Evolutionary conservation across 2,329 filamentous ascomycete genomes (phyloP), one percentile per base, ranked within the genome.

Genomic region (Lecanosticta acicola): DNA sequence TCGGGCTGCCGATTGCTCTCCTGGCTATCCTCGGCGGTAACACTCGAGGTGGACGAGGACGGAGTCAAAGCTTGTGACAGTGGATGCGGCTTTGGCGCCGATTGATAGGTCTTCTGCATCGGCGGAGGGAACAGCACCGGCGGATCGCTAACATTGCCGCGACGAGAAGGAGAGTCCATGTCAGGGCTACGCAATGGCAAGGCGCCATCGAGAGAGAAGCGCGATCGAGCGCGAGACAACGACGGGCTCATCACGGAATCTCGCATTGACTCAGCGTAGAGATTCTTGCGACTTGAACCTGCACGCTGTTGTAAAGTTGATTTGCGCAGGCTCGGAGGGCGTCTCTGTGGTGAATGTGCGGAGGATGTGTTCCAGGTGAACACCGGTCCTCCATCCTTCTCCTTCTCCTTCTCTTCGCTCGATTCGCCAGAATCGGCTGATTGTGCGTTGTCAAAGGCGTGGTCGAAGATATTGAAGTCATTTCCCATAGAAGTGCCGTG

Each of bases 301-400:
- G 85, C 79, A 33, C 91, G 83, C 66, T 95, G 90, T 62, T 94
- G 88, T 18, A 95, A 68, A 0, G 91, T 95, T 2, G 89, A 94
- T 64, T 84, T 90, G 48, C 91, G 79, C 39, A 96, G 71, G 14
- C 59, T 61, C 44, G 64, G 58, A 16, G 63, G 60, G 26, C 64
- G 57, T 41, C 61, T 50, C 33, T 61, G 62, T 34, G 64, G 63
- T 38, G 64, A 66, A 39, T 50, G 48, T 32, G 58, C 51, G 29
- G 56, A 42, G 18, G 60, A 52, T 33, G 62, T 54, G 8, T 66
- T 65, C 20, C 68, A 66, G 16, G 64, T 65, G 51, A 68, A 70
- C 3, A 59, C 59, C 40, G 59, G 64, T 21, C 33, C 51, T 40
- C 41, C 45, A 14, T 63, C 56, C 43, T 55, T 56, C 19, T 67